A percentile compares a stretch with the other conserved stretches of the same genome.
phyloP scores from a whole-genome alignment of 1,139 yeast genomes.

The Kluyveromyces sp. region DNA sequence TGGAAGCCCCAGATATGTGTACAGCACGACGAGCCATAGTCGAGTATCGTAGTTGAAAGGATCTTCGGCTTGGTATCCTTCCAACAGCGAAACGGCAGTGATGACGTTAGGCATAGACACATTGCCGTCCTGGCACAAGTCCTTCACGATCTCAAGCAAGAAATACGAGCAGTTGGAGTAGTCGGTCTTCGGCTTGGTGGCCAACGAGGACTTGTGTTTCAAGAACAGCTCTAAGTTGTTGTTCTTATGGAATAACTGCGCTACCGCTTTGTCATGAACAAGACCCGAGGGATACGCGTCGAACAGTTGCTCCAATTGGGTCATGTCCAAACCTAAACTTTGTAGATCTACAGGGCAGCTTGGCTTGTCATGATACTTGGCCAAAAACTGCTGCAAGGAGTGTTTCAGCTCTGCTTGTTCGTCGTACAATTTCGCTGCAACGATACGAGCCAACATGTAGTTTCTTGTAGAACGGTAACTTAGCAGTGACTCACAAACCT shows the following conservation, averaged over 20 bases:
- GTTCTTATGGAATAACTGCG: conserved; percentile 12
- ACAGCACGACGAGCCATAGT: conserved; percentile 60
- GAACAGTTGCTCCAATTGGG: conserved; percentile 9
- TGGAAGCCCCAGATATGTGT: conserved; percentile 52
- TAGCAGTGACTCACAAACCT: conserved; percentile 14
- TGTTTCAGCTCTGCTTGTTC: conserved; percentile 10
- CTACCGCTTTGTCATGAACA: conserved; percentile 24
- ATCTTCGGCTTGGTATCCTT: conserved; percentile 27
- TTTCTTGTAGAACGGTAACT: conserved; percentile 26
- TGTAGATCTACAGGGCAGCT: conserved; percentile 27
- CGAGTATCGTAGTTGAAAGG: conserved; percentile 27
- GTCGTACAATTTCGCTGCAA: conserved; percentile 13
- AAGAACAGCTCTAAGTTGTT: conserved; percentile 12
- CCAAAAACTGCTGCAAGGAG: conserved; percentile 20
- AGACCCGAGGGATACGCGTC: conserved; percentile 11
- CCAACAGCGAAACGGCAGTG: conserved; percentile 22
- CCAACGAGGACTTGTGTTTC: conserved; percentile 17
- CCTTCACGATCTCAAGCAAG: conserved; percentile 20
- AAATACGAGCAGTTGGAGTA: conserved; percentile 26
- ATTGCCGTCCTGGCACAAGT: conserved; percentile 9
- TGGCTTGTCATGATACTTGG: conserved; percentile 27
- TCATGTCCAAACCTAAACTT: conserved; percentile 15
- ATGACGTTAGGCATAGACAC: conserved; percentile 18
- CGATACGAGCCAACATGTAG: conserved; percentile 23
- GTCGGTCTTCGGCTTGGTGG: conserved; percentile 24